Evolutionary conservation across 495 filamentous ascomycete species (phyloP), one percentile per base, ranked within the genome.

Genomic region (Thozetella sp.): DNA sequence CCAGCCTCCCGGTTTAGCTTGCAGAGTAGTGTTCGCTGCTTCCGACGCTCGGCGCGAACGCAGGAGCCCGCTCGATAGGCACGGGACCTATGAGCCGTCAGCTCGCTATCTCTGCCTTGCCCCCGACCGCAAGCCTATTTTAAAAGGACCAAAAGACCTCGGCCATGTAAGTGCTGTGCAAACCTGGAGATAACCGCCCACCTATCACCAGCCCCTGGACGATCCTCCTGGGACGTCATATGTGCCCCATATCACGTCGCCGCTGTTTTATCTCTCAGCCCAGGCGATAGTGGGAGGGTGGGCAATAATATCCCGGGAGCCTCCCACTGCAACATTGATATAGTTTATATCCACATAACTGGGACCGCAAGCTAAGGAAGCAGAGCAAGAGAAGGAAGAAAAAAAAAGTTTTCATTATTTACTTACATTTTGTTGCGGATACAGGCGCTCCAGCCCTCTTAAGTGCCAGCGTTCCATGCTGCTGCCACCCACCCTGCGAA

Each of bases 191-290:
- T 48, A 48, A 48, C 43, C 9, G 3, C n/a, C 43, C 43, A 3
- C 43, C 43, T 48, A 48, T 48, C 43, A 40, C 40, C 23, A 25
- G 43, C n/a, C 3, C 51, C 43, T n/a, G n/a, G n/a, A n/a, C n/a
- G n/a, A 23, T 25, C 43, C 6, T n/a, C n/a, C 43, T 20, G 9
- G 43, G 43, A 55, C 23, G 37, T 58, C 58, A 62, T 66, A 57
- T 59, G 57, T 30, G 25, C 53, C 56, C 19, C 51, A 58, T 58
- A 17, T 54, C 56, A 24, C n/a, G 43, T 48, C 10, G 45, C 60
- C 56, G 25, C 53, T 43, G 57, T 65, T 59, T 65, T 54, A 64
- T 34, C 17, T 55, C 55, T 64, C 59, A 55, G 53, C 53, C 64
- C 58, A 61, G 48, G 58, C 45, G 57, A 54, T 61, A 61, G 48